Conservation (phyloP, 1,284 basidiomycete species). For the Cutaneotrichosporon mucoides region DNA sequence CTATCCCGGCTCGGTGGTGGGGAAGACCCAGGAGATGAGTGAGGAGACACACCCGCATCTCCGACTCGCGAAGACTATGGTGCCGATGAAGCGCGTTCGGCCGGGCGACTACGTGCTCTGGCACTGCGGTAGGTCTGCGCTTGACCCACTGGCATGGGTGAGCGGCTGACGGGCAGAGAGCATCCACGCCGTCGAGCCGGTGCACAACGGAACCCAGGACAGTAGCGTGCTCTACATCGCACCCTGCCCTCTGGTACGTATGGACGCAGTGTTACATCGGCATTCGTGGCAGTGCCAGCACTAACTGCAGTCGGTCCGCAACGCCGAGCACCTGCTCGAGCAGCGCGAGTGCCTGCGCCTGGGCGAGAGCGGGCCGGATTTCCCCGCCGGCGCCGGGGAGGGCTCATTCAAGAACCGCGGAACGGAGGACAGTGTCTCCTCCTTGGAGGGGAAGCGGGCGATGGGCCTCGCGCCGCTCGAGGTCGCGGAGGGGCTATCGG, state of each 20-base stretch:
- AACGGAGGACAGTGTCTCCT: slow-evolving; percentile 51
- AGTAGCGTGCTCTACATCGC: slow-evolving; percentile 76
- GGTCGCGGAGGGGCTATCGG: background rate
- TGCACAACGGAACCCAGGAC: slow-evolving; percentile 59
- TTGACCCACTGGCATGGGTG: slow-evolving; percentile 59
- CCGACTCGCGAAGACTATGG: slow-evolving; percentile 42
- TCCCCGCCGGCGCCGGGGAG: slow-evolving; percentile 69
- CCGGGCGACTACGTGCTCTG: slow-evolving; percentile 66
- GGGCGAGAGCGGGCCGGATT: slow-evolving; percentile 65
- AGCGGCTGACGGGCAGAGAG: slow-evolving; percentile 54
- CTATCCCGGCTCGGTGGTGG: slow-evolving; percentile 62
- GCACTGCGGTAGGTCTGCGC: slow-evolving; percentile 56
- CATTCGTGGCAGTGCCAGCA: too few relatives aligned
- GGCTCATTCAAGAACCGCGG: slow-evolving; percentile 56
- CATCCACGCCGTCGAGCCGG: slow-evolving; percentile 65
- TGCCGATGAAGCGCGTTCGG: slow-evolving; percentile 64
- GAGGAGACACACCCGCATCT: slow-evolving; percentile 66
- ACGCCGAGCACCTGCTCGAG: slow-evolving; percentile 60
- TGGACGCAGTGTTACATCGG: too few relatives aligned
- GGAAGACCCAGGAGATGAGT: slow-evolving; percentile 62
- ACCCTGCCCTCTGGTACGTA: slow-evolving; percentile 57
- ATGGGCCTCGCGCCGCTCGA: slow-evolving; percentile 39
- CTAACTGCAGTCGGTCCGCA: slow-evolving; percentile 52
- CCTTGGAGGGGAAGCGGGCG: slow-evolving; percentile 50
- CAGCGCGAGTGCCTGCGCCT: slow-evolving; percentile 58